phyloP scores from a whole-genome alignment of 2,329 filamentous ascomycete species.

The Rutstroemia sp. region DNA sequence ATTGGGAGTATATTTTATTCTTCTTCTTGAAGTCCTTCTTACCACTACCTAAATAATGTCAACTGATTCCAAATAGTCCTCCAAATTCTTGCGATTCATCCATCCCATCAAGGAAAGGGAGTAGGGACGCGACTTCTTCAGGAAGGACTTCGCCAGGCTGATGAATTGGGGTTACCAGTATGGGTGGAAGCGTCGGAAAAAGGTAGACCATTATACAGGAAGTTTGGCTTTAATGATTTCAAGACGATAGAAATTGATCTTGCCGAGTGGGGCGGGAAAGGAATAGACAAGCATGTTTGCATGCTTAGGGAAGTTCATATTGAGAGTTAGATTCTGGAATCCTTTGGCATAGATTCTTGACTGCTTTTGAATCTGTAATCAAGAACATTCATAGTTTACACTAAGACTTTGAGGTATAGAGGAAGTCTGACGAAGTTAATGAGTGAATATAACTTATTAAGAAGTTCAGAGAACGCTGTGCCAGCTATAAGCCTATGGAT shows the following conservation, averaged over 20 bases:
- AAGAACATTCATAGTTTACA: no score
- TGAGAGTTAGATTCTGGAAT: no score
- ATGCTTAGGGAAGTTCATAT: background rate
- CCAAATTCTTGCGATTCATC: background rate
- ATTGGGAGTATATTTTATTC: no score
- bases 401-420: no score
- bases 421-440: no score
- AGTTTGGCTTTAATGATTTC: background rate
- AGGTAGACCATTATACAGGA: background rate
- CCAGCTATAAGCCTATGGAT: no score
- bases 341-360: no score
- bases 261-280: background rate
- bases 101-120: background rate
- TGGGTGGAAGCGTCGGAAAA: background rate
- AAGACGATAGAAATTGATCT: background rate
- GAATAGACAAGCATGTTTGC: background rate
- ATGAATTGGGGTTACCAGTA: background rate
- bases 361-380: no score
- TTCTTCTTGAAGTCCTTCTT: no score
- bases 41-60: no score
- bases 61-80: background rate
- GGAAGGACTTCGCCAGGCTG: background rate
- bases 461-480: no score
- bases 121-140: background rate
- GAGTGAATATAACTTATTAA: no score